Percentiles rank a stretch among this genome's conserved stretches.
phyloP scores from a whole-genome alignment of 768 basidiomycete species.

The Dictyophora rubrovolvata region DNA sequence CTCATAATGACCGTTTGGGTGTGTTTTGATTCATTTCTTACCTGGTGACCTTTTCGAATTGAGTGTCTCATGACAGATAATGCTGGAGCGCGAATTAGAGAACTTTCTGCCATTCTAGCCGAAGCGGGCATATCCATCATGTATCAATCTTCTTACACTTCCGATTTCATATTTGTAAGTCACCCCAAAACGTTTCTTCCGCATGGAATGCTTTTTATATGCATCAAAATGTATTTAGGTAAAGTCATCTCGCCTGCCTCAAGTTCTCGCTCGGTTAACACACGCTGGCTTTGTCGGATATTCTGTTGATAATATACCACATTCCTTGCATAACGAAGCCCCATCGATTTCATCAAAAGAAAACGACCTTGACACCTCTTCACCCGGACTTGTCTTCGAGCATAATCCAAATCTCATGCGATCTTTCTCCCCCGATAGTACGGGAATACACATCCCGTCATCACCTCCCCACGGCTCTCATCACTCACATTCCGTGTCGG shows the following conservation, averaged over 20 bases:
- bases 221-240: slow-evolving; percentile 35
- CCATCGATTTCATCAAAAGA: not conserved
- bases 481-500: slow-evolving; percentile 36
- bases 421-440: slow-evolving; percentile 10
- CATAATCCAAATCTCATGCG: slow-evolving; percentile 30
- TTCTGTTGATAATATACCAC: slow-evolving; percentile 13
- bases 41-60: slow-evolving; percentile 8
- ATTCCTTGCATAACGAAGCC: not conserved
- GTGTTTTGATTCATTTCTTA: slow-evolving; percentile 14
- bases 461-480: not conserved
- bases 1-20: slow-evolving; percentile 65
- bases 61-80: slow-evolving; percentile 32
- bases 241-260: slow-evolving; percentile 51
- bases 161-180: slow-evolving; percentile 73
- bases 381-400: slow-evolving; percentile 26
- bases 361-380: not conserved
- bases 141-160: slow-evolving; percentile 75
- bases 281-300: slow-evolving; percentile 57
- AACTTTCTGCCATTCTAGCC: slow-evolving; percentile 67
- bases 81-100: slow-evolving; percentile 62
- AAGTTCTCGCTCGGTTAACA: slow-evolving; percentile 49
- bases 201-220: not conserved
- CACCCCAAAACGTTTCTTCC: not conserved
- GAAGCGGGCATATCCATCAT: slow-evolving; percentile 72
- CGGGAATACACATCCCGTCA: not conserved